These are phyloP conservation scores for Zea luxurians DNA, from an alignment of 176 grass and related monocot genomes.

Conservation along the genomic window DNA sequence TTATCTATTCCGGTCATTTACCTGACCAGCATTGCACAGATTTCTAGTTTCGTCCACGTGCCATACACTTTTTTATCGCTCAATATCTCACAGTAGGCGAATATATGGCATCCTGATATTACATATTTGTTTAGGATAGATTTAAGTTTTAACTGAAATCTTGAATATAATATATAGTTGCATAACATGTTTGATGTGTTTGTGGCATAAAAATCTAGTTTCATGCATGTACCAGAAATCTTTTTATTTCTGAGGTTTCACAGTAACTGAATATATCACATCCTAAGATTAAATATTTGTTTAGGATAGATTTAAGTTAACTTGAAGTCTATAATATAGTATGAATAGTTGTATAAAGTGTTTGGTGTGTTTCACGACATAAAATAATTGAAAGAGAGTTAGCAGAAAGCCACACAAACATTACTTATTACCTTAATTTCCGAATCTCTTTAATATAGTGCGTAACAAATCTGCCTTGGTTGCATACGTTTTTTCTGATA, in stretches of 20 bases:
- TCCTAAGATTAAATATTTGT: constrained; percentile 3
- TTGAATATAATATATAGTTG: background rate
- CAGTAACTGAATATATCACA: constrained; percentile 5
- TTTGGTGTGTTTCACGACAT: background rate
- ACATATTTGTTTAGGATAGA: background rate
- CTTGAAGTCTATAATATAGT: background rate
- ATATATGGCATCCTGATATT: background rate
- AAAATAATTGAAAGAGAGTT: background rate
- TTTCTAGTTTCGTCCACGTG: background rate
- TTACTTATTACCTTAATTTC: no score
- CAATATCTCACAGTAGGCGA: background rate
- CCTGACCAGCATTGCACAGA: background rate
- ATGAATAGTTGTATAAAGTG: background rate
- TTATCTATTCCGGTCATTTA: background rate
- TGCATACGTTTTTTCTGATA: no score
- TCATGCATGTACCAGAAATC: background rate
- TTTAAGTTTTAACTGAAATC: background rate
- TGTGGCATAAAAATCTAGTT: background rate
- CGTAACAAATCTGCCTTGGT: no score
- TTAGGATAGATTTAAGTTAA: constrained; percentile 9
- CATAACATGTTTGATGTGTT: background rate
- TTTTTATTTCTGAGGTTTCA: background rate
- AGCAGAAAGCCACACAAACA: background rate
- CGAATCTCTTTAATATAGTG: no score
- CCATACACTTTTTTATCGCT: background rate